Base-by-base conservation (phyloP, 2,329 filamentous ascomycete genomes). In the Pseudogymnoascus sp. region DNA sequence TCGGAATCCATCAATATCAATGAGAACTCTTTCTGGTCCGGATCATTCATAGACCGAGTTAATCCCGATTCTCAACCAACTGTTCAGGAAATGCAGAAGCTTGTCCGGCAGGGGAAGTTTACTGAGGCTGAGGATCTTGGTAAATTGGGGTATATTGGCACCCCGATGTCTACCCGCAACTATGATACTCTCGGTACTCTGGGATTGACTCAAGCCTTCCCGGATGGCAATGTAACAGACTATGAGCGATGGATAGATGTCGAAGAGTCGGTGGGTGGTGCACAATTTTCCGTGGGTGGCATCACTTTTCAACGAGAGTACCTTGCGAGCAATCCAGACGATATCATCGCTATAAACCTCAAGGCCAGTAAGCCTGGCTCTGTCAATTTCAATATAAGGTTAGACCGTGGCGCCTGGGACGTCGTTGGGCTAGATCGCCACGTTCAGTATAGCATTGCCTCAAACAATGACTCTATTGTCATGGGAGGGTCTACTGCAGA, bases 1-100 rank as follows among this genome's bases (percentile, higher is more conserved):
- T 73, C 71, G 2, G 78, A 80, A 64, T 67, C 74, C 17, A 69
- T 80, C 15, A 71, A 73, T 33, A 68, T 80, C n/a, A 80, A 80
- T 61, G 78, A 80, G 65, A 77, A 80, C 63, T 78, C 77, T 7
- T 72, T 77, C 15, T 79, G 76, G 76, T 77, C 73, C 63, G 77
- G 77, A 60, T 74, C 73, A 5, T 71, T 71, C 5, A 74, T 76
- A 63, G 67, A 76, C 60, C 75, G 77, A 21, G 73, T 74, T 15
- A 75, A 75, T 21, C 71, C 70, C 58, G 70, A 72, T 41, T 72
- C 74, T 5, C 60, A 69, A 25, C 63, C 67, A 58, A 72, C 76
- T 61, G 68, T 79, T 12, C 69, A 71, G 21, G 66, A 65, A 10
- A 66, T 78, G n/a, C 71, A 76, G 62, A 65, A 72, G 48, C 68